Evolutionary conservation across 495 filamentous ascomycete species (phyloP), one percentile per base, ranked within the genome.

Genomic region (Penicillium paxilli): DNA sequence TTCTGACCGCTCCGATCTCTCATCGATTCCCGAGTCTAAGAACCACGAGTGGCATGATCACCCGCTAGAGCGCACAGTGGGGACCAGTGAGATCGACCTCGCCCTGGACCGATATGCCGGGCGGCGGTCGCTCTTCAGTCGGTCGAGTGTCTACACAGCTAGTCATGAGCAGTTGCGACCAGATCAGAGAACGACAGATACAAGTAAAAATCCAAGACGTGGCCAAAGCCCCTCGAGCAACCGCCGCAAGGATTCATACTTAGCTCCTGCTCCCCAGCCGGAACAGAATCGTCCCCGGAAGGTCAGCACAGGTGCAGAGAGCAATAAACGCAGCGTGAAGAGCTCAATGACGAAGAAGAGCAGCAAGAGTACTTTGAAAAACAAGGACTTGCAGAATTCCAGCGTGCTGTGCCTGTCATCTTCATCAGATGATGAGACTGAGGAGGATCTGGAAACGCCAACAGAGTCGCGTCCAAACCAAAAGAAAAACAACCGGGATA

Each of bases 321-420:
- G 46, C 38, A 61, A 49, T 4, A 33, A 54, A 10, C 56, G 55
- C n/a, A 59, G 57, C 38, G 47, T 35, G 5, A 62, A 65, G 47
- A 61, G 56, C 33, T 38, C 61, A 0, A 30, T 74, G 55, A 72
- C 67, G 8, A 74, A 74, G 50, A 77, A 74, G 52, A 73, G 65
- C 30, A 71, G 72, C 59, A 73, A 69, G 49, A 79, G 67, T 40
- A 74, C 72, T 5, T 59, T 82, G 56, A 74, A 70, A 41, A 74
- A 69, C 30, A 58, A 60, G 8, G 78, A 84, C 47, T 63, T 83
- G 44, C 73, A 75, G 33, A 72, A 75, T 10, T 73, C 73, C 8
- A 84, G 81, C 57, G 73, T 83, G 10, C 72, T 84, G 5, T 81
- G 74, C 25, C 71, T 83, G 14, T 84, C 81, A 3, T 84, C 81